phyloP scores from a whole-genome alignment of 768 basidiomycete genomes.

The Lyophyllum shimeji region DNA sequence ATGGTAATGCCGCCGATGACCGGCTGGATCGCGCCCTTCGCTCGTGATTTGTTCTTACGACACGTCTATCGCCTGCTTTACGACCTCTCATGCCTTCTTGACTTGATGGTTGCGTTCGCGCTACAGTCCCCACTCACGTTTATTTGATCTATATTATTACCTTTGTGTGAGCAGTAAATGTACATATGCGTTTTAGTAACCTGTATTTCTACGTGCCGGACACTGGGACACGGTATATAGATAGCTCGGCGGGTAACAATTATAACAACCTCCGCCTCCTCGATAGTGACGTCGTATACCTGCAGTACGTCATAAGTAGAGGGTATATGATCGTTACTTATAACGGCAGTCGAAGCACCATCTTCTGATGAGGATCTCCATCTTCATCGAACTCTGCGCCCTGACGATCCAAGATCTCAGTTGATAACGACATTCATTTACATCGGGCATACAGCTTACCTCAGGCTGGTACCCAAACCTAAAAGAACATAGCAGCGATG shows the following conservation, averaged over 20 bases:
- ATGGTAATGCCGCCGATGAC: conserved; percentile 57
- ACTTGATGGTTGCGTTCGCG: conserved; percentile 16
- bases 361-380: conserved; percentile 84
- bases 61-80: conserved; percentile 18
- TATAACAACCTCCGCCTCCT: conserved; percentile 3
- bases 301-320: neutral
- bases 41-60: conserved; percentile 24
- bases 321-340: conserved; percentile 11
- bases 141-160: conserved; percentile 27
- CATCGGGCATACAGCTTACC: conserved; percentile 38
- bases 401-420: conserved; percentile 38
- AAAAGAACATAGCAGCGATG: conserved; percentile 21
- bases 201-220: conserved; percentile 37
- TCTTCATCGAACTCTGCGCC: conserved; percentile 79
- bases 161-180: conserved; percentile 24
- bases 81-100: conserved; percentile 31
- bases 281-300: neutral
- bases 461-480: conserved; percentile 71
- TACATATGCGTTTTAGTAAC: conserved; percentile 24
- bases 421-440: conserved; percentile 17
- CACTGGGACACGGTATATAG: neutral
- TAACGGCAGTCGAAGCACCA: conserved; percentile 59
- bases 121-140: conserved; percentile 7
- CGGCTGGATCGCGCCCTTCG: conserved; percentile 35
- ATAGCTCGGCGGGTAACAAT: conserved; percentile 1